Base-by-base conservation (phyloP, 1,139 yeast genomes). In the Suhomyces anneliseae region DNA sequence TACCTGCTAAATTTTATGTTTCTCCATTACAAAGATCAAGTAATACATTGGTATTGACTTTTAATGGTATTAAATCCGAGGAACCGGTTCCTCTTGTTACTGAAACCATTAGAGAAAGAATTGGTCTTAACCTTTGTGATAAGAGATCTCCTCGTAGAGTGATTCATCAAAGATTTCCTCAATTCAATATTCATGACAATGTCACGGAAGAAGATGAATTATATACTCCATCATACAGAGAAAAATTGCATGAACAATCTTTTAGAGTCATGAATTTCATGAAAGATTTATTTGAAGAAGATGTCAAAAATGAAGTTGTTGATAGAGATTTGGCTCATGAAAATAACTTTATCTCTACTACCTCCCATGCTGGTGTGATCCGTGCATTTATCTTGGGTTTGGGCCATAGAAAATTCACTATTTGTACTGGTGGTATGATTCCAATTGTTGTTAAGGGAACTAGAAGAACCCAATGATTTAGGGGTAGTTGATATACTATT, bases 101-200 rank as follows among this genome's bases (percentile, higher is more conserved):
- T 11, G 60, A 56, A 35, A 12, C 43, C 26, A 39, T 57, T 27
- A 47, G 61, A 31, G 61, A 57, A 40, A 50, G 58, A 14, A 41
- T 51, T 24, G 60, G 60, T 3, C 37, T 46, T 34, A 61, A 64
- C 43, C 49, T 62, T 35, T 65, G 70, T 40, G 68, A 65, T 48
- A 60, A 62, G 53, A 52, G 70, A 26, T 62, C 66, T n/a, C 44
- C 61, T 19, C 56, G 54, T 31, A 43, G 69, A 0, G 67, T 66
- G 36, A 74, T 79, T 27, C 54, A 53, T 8, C 59, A 67, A 24
- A 61, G 81, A 37, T 72, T 75, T 45, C 60, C 51, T 46, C 53
- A 63, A 19, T 74, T 78, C 57, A 57, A 49, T 11, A 47, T 57
- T 19, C 58, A 54, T 35, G 55, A 50, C 8, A 54, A 52, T 14